Conservation (phyloP, 192 early-diverging fungal species). For the Backusella tuberculispora region DNA sequence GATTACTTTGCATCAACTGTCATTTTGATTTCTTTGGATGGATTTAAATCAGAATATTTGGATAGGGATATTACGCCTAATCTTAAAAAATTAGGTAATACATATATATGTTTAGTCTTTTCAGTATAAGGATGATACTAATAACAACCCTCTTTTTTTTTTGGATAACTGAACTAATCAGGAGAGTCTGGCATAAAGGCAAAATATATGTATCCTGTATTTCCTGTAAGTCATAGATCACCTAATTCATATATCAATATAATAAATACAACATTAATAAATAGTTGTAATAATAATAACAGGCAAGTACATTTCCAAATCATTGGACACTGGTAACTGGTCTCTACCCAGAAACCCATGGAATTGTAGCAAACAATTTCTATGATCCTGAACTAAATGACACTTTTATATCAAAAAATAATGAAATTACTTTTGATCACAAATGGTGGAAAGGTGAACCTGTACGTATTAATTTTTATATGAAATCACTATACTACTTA, state of each 20-base stretch:
- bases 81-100: conserved; percentile 58
- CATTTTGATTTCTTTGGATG: conserved; percentile 84
- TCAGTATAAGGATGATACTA: not conserved
- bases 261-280: not conserved
- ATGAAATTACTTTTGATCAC: conserved; percentile 54
- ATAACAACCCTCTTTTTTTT: not conserved
- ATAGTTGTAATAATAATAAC: too few relatives aligned
- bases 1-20: conserved; percentile 66
- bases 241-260: not conserved
- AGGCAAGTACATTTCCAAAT: conserved; percentile 87
- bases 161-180: conserved; percentile 25
- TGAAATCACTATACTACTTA: too few relatives aligned
- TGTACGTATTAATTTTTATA: conserved; percentile 43
- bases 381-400: conserved; percentile 72
- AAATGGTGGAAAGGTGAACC: conserved; percentile 91
- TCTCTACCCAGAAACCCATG: conserved; percentile 88
- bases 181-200: conserved; percentile 53
- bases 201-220: conserved; percentile 67
- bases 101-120: too few relatives aligned
- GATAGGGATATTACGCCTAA: conserved; percentile 70
- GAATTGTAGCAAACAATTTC: conserved; percentile 89
- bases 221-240: conserved; percentile 51
- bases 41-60: conserved; percentile 83
- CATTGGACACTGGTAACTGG: conserved; percentile 91
- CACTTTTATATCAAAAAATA: conserved; percentile 76